These are phyloP conservation scores for Fusarium drepaniforme DNA, from an alignment of 2,329 filamentous ascomycete species.

Conservation along the genomic window DNA sequence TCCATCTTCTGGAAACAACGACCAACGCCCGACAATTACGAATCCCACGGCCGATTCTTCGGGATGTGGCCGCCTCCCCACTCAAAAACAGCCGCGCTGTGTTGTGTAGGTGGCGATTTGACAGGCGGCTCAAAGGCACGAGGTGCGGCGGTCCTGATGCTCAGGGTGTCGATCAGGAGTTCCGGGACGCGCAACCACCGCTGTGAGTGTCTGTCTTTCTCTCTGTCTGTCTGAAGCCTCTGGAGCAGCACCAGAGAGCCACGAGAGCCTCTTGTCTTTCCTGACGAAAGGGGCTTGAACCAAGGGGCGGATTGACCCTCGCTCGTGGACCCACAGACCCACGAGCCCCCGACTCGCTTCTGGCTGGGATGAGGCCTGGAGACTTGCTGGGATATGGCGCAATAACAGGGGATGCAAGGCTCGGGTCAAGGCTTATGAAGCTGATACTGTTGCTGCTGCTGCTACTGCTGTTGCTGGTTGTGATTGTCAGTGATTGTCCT, in stretches of 20 bases:
- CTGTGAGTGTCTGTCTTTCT: not conserved
- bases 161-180: conserved; percentile 38
- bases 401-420: conserved; percentile 42
- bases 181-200: conserved; percentile 44
- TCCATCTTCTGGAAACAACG: conserved; percentile 5
- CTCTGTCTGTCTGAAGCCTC: conserved; percentile 15
- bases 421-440: conserved; percentile 30
- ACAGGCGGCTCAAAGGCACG: conserved; percentile 21
- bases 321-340: conserved; percentile 36
- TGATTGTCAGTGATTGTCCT: conserved; percentile 32
- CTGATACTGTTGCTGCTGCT: not conserved
- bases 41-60: conserved; percentile 15
- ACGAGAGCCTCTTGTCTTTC: conserved; percentile 34
- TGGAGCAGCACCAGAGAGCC: conserved; percentile 14
- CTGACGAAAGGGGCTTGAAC: conserved; percentile 36
- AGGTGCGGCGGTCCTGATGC: conserved; percentile 10
- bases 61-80: conserved; percentile 10
- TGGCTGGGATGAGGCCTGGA: conserved; percentile 35
- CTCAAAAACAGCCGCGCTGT: conserved; percentile 17
- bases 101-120: conserved; percentile 13
- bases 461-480: conserved; percentile 10
- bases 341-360: conserved; percentile 23
- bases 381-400: conserved; percentile 41
- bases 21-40: conserved; percentile 26
- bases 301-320: conserved; percentile 32